phyloP scores from a whole-genome alignment of 345 rosid genomes.

The Eucalyptus virginea region DNA sequence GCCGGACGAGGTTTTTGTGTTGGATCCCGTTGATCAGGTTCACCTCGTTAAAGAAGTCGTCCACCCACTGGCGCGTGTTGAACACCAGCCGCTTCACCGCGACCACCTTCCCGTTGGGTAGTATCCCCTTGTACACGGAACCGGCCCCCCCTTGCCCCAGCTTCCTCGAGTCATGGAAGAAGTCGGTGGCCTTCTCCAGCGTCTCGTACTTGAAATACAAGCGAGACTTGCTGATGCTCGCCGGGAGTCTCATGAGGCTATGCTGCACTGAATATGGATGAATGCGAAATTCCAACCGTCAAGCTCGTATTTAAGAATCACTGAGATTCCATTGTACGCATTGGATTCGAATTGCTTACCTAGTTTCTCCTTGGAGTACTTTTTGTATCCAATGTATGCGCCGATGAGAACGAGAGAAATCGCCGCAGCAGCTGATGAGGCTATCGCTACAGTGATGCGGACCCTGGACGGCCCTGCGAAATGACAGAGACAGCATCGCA shows the following conservation, averaged over 20 bases:
- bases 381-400: not conserved
- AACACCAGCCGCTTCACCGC: conserved; percentile 67
- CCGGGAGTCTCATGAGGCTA: not conserved
- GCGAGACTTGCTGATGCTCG: not conserved
- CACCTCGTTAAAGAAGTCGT: conserved; percentile 78
- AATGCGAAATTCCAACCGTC: not conserved
- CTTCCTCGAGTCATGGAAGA: conserved; percentile 45
- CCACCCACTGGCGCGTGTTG: conserved; percentile 62
- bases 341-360: not conserved
- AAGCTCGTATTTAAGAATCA: not conserved
- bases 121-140: conserved; percentile 66
- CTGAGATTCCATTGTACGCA: not conserved
- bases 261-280: not conserved
- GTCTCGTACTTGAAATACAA: conserved; percentile 50
- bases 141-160: conserved; percentile 81
- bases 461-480: not conserved
- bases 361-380: not conserved
- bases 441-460: not conserved
- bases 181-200: conserved; percentile 62
- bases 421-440: not conserved
- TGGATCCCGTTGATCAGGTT: conserved; percentile 52
- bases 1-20: conserved; percentile 60
- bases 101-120: conserved; percentile 51
- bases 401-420: not conserved
- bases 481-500: not conserved